Percentiles rank a stretch among this genome's conserved stretches.
phyloP scores from a whole-genome alignment of 73 alveolate genomes.

The Uronychia setigera region DNA sequence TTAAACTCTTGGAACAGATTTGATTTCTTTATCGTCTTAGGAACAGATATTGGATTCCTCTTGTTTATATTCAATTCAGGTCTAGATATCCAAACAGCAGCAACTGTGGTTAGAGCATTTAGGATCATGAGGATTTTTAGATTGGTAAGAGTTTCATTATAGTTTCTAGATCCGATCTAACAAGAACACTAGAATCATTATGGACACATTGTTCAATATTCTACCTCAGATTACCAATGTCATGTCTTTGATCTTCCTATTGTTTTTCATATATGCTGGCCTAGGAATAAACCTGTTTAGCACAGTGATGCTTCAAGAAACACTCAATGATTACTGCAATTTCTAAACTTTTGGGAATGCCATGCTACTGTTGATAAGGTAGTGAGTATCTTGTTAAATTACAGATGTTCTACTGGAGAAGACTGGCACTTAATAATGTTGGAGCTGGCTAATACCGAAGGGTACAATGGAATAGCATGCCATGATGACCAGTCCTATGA shows the following conservation, averaged over 20 bases:
- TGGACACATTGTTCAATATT: neutral
- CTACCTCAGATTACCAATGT: constrained; percentile 12
- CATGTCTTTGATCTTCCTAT: constrained; percentile 7
- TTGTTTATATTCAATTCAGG: neutral
- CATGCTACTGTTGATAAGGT: constrained; percentile 7
- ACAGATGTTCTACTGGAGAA: constrained; percentile 20
- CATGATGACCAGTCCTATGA: neutral
- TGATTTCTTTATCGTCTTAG: constrained; percentile 54
- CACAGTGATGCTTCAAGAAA: constrained; percentile 16
- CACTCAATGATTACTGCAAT: neutral
- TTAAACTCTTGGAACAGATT: constrained; percentile 55
- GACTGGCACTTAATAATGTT: constrained; percentile 4
- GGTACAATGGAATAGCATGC: constrained; percentile 2
- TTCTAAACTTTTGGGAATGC: constrained; percentile 10
- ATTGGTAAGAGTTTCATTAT: constrained; percentile 17
- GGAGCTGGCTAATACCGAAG: constrained; percentile 5
- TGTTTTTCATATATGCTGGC: constrained; percentile 49
- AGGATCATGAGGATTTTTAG: constrained; percentile 53
- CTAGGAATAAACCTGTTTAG: constrained; percentile 58
- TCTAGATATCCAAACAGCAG: constrained; percentile 21
- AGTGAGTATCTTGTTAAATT: neutral
- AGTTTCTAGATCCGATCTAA: neutral
- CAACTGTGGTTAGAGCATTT: constrained; percentile 54
- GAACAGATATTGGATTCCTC: constrained; percentile 20
- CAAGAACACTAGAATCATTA: neutral